Base-by-base conservation (phyloP, 768 basidiomycete species). In the Pisolithus microcarpus region DNA sequence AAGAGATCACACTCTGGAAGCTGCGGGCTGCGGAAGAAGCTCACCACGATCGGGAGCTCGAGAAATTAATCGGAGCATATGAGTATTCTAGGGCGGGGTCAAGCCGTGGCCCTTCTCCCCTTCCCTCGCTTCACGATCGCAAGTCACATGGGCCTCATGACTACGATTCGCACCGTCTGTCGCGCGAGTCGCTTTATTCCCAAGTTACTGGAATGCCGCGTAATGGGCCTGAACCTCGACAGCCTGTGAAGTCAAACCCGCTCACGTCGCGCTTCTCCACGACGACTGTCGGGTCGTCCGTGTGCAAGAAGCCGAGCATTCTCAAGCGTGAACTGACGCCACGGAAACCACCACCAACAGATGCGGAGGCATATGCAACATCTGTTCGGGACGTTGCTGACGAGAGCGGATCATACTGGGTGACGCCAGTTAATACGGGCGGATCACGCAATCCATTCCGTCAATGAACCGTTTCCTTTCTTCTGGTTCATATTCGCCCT, bases 181-280 rank as follows among this genome's bases (percentile, higher is more conserved):
- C 80, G 24, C 67, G 66, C n/a, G 69, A 67, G 16, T 84, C 81
- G 40, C 60, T 90, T 37, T 91, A 84, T 65, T 81, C 85, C 51
- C 78, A 85, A 63, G 61, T 81, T 45, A 90, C 85, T 9, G 86
- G 87, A 18, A 60, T 72, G 34, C 80, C 79, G 54, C 75, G 78
- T 30, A 71, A 70, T 24, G 77, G 72, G 38, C 82, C 87, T 6
- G 84, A 87, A 59, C 80, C 85, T n/a, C 76, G 86, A n/a, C 78
- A 83, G 65, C 85, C 87, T 18, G 73, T 87, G 56, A 77, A 75
- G 68, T 70, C 66, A 38, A 69, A 74, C 28, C 61, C 70, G 31
- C 58, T 74, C 51, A 61, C 70, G 6, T 75, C 77, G 52, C 69
- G 78, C 48, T 76, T 78, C 61, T 82, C 79, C 21, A 63, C 67